These are phyloP conservation scores for Alternaria triticimaculans DNA, from an alignment of 2,329 filamentous ascomycete species.

Conservation along the genomic window DNA sequence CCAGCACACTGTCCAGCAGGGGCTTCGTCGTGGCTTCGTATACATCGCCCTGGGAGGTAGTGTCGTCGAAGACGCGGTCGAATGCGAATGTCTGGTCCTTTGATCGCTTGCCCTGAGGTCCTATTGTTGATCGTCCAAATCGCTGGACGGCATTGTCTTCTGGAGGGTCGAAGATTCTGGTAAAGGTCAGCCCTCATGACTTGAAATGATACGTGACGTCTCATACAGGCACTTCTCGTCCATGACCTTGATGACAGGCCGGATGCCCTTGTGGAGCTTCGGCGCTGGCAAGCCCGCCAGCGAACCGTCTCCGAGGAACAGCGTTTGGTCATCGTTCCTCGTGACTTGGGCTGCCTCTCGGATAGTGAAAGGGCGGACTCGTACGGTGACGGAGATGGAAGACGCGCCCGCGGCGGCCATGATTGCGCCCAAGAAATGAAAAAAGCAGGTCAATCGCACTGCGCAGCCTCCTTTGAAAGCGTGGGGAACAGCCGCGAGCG, in stretches of 20 bases:
- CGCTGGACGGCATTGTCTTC: slow-evolving; percentile 92
- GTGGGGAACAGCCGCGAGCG: slow-evolving; percentile 19
- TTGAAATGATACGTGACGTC: neutral
- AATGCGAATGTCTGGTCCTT: slow-evolving; percentile 99
- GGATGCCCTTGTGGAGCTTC: slow-evolving; percentile 84
- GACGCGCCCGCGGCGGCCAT: slow-evolving; percentile 55
- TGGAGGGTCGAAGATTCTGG: slow-evolving; percentile 93
- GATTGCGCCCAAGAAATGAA: slow-evolving; percentile 23
- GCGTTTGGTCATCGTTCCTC: slow-evolving; percentile 78
- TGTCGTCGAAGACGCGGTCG: slow-evolving; percentile 96
- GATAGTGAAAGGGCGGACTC: slow-evolving; percentile 75
- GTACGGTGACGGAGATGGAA: slow-evolving; percentile 61
- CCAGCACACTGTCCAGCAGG: slow-evolving; percentile 92
- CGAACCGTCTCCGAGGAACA: slow-evolving; percentile 97
- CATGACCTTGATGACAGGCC: slow-evolving; percentile 92
- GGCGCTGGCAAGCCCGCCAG: slow-evolving; percentile 85
- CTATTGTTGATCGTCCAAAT: slow-evolving; percentile 80
- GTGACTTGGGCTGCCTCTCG: slow-evolving; percentile 92
- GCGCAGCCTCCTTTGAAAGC: slow-evolving; percentile 16
- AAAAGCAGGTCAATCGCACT: slow-evolving; percentile 14
- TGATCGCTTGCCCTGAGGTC: slow-evolving; percentile 78
- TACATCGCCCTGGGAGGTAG: slow-evolving; percentile 87
- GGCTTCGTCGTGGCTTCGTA: slow-evolving; percentile 91
- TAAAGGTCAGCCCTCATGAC: slow-evolving; percentile 25
- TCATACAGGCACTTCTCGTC: slow-evolving; percentile 94